Percentiles rank a stretch among this genome's conserved stretches.
Evolutionary conservation across 108 stramenopile genomes (phyloP).

Genomic region (Fragilaria crotonensis): DNA sequence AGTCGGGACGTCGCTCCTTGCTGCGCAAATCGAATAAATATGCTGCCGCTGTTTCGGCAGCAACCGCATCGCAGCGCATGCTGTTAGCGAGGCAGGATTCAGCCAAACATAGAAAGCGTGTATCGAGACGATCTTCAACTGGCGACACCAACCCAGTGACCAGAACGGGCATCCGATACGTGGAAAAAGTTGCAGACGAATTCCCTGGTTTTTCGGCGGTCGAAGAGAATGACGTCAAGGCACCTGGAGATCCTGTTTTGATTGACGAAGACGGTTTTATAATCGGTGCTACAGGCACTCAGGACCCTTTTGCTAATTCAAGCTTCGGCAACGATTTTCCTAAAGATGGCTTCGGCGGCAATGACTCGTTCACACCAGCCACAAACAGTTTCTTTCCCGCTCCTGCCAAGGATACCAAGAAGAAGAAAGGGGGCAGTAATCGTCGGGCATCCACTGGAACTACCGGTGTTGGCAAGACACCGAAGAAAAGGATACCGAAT

Average conservation of each 20-base stretch:
- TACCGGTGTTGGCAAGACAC: background rate
- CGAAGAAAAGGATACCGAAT: too few species aligned
- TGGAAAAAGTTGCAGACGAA: background rate
- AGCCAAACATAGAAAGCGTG: background rate
- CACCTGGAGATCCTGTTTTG: conserved; percentile 1
- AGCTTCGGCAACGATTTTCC: background rate
- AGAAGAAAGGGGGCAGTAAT: background rate
- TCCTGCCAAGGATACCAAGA: background rate
- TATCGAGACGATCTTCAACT: background rate
- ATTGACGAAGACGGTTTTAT: conserved; percentile 13
- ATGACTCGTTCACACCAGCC: background rate
- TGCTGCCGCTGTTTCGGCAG: background rate
- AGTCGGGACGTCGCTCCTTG: background rate
- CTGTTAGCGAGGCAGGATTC: background rate
- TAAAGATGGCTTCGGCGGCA: background rate
- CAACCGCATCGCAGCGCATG: conserved; percentile 1
- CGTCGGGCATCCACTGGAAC: background rate
- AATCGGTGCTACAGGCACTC: background rate
- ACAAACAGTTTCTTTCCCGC: background rate
- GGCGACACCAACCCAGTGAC: background rate
- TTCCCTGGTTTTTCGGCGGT: too few species aligned
- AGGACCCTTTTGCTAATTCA: conserved; percentile 1
- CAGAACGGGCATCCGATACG: background rate
- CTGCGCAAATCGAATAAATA: conserved; percentile 3
- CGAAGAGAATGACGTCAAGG: background rate